phyloP scores from a whole-genome alignment of 2,329 filamentous ascomycete species.

The Venturia pyrina region DNA sequence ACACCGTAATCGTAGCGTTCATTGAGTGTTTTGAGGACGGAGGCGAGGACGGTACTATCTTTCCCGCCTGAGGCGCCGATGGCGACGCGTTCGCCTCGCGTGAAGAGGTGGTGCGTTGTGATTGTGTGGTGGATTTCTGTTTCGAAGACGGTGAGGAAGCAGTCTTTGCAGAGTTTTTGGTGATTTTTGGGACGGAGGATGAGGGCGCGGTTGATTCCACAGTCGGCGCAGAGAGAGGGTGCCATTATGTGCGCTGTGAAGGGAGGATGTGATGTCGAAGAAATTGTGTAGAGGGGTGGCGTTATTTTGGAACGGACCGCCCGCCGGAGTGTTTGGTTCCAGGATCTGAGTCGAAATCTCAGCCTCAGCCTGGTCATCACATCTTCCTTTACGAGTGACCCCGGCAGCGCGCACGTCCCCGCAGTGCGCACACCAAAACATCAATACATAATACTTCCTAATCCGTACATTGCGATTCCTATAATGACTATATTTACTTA shows the following conservation, averaged over 20 bases:
- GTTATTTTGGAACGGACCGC: neutral
- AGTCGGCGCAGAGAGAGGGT: constrained; percentile 65
- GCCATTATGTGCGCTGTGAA: constrained; percentile 48
- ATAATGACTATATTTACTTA: too few relatives aligned
- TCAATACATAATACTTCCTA: too few relatives aligned
- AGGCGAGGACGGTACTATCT: constrained; percentile 91
- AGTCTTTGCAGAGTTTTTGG: constrained; percentile 81
- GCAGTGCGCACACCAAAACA: too few relatives aligned
- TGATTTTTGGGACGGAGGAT: constrained; percentile 94
- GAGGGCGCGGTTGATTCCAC: constrained; percentile 66
- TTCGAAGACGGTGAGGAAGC: constrained; percentile 83
- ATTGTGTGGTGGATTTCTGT: constrained; percentile 92
- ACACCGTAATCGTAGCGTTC: constrained; percentile 80
- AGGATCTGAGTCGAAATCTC: neutral
- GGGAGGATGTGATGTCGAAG: neutral
- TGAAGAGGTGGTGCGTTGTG: constrained; percentile 68
- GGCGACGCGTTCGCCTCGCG: constrained; percentile 72
- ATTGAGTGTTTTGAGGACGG: constrained; percentile 88
- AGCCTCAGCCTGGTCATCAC: neutral
- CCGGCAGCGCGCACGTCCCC: too few relatives aligned
- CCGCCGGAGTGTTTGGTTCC: too few relatives aligned
- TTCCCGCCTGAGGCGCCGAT: constrained; percentile 97
- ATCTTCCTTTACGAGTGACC: too few relatives aligned
- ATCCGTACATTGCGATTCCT: too few relatives aligned
- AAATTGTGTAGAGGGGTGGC: neutral